Conservation (phyloP, 805 yeast species). For the Suhomyces sp. region DNA sequence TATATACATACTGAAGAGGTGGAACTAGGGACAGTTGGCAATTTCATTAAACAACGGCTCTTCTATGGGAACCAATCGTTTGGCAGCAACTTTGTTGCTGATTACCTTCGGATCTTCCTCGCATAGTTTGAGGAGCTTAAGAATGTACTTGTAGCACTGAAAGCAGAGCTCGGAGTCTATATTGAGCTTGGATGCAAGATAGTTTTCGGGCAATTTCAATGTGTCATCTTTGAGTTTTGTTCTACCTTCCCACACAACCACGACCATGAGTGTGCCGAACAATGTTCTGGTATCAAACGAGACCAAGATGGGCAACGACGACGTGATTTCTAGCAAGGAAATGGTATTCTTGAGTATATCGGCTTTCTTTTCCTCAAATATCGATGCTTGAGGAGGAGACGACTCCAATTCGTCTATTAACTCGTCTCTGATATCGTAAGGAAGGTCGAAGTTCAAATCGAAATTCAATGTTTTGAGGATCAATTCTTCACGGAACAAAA, state of each 20-base stretch:
- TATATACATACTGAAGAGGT: neutral
- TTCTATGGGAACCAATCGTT: constrained; percentile 11
- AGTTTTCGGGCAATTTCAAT: constrained; percentile 18
- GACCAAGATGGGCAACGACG: constrained; percentile 38
- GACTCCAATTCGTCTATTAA: constrained; percentile 10
- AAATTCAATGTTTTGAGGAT: constrained; percentile 37
- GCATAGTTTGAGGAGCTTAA: constrained; percentile 19
- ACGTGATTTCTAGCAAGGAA: constrained; percentile 35
- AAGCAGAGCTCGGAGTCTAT: constrained; percentile 15
- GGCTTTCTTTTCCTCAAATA: constrained; percentile 14
- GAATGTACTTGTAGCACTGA: constrained; percentile 26
- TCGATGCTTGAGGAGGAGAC: neutral
- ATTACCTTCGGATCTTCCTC: constrained; percentile 20
- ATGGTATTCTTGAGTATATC: constrained; percentile 29
- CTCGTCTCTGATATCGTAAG: constrained; percentile 32
- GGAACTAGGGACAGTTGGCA: neutral
- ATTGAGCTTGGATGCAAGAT: constrained; percentile 13
- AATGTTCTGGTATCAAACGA: constrained; percentile 31
- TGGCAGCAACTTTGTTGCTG: constrained; percentile 23
- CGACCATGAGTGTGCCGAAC: constrained; percentile 28
- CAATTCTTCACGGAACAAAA: constrained; percentile 41
- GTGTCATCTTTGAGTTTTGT: constrained; percentile 13
- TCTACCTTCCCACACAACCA: constrained; percentile 20
- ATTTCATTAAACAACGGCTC: neutral
- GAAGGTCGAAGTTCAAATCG: constrained; percentile 38